phyloP scores from a whole-genome alignment of 225 moss, liverwort and hornwort genomes.

The Bryum argenteum region DNA sequence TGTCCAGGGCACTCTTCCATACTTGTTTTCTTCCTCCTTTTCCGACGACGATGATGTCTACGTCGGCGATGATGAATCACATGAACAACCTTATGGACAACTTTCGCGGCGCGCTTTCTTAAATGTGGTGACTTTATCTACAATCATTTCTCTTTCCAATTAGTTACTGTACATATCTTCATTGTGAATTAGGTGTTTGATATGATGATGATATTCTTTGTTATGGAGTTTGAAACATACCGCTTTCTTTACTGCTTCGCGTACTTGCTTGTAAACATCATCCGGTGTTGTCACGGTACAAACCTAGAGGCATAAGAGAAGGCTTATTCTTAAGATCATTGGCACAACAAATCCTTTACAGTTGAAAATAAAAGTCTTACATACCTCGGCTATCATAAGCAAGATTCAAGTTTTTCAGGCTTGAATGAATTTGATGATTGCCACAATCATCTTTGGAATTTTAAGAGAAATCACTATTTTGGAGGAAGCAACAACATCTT shows the following conservation, averaged over 20 bases:
- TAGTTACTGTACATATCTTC: too few relatives aligned
- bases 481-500: too few relatives aligned
- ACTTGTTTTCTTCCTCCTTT: conserved; percentile 17
- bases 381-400: too few relatives aligned
- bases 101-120: not conserved
- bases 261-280: conserved; percentile 39
- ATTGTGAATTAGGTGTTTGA: not conserved
- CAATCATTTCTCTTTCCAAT: not conserved
- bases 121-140: conserved; percentile 9
- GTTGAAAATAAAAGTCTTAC: too few relatives aligned
- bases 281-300: conserved; percentile 37
- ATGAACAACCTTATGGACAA: not conserved
- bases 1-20: conserved; percentile 30
- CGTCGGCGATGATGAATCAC: not conserved
- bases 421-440: too few relatives aligned
- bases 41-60: not conserved
- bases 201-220: too few relatives aligned
- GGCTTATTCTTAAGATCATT: not conserved
- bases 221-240: conserved; percentile 9
- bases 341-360: too few relatives aligned
- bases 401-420: too few relatives aligned
- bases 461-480: too few relatives aligned
- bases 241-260: conserved; percentile 21
- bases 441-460: too few relatives aligned
- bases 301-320: not conserved